A percentile compares a stretch with the other conserved stretches of the same genome.
phyloP scores from a whole-genome alignment of 179 eudicot genomes.

The Actinidia arguta region DNA sequence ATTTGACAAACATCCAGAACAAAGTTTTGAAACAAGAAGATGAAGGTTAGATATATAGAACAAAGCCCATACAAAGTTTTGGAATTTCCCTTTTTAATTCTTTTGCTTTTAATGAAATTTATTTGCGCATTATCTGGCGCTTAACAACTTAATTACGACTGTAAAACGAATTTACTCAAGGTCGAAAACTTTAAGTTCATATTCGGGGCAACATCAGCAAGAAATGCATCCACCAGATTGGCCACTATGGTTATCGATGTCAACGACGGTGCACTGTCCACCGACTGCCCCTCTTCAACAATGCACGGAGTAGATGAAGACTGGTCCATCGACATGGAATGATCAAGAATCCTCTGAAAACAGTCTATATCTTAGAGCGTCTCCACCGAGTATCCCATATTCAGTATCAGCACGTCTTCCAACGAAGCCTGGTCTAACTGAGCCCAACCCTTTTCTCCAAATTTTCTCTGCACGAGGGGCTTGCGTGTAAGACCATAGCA shows the following conservation, averaged over 20 bases:
- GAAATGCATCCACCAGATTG: slow-evolving; percentile 70
- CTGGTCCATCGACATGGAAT: slow-evolving; percentile 58
- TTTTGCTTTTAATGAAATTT: too few species aligned
- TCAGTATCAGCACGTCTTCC: slow-evolving; percentile 79
- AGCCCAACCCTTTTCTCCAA: slow-evolving; percentile 64
- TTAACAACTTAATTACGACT: too few species aligned
- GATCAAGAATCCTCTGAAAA: slow-evolving; percentile 77
- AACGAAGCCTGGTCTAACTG: slow-evolving; percentile 73
- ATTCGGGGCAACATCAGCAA: slow-evolving; percentile 84
- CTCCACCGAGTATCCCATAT: slow-evolving; percentile 57
- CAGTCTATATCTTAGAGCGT: slow-evolving; percentile 82
- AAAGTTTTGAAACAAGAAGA: too few species aligned
- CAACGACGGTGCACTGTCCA: slow-evolving; percentile 49
- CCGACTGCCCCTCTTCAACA: slow-evolving; percentile 47
- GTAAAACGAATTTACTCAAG: too few species aligned
- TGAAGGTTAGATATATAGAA: too few species aligned
- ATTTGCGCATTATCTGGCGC: too few species aligned
- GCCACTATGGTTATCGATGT: slow-evolving; percentile 66
- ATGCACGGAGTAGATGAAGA: slow-evolving; percentile 57
- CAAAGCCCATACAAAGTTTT: too few species aligned
- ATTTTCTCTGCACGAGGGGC: slow-evolving; percentile 52
- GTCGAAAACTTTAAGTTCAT: slow-evolving; percentile 65
- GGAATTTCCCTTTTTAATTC: too few species aligned
- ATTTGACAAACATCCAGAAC: too few species aligned
- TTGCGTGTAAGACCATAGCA: slow-evolving; percentile 66